Evolutionary conservation across 2,329 filamentous ascomycete species (phyloP).

Genomic region (Tolypocladium ovalisporum): DNA sequence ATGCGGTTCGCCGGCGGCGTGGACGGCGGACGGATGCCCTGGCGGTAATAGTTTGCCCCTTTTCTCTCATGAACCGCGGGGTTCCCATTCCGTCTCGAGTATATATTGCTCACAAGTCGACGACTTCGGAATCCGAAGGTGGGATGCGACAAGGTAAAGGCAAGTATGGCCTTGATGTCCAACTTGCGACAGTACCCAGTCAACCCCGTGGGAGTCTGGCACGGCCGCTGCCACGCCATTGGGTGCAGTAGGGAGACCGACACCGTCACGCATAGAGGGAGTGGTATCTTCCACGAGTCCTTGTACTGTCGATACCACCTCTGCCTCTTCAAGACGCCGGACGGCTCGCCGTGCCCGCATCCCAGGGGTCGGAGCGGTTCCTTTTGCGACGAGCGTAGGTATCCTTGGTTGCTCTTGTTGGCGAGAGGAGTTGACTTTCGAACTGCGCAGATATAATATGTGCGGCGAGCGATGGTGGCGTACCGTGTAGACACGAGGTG

Average conservation of each 20-base stretch:
- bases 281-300: not conserved
- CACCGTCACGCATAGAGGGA: not conserved
- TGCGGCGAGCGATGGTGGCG: not conserved
- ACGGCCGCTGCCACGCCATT: not conserved
- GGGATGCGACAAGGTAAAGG: too few species aligned
- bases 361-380: not conserved
- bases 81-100: not conserved
- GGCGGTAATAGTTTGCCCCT: not conserved
- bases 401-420: too few species aligned
- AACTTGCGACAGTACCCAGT: not conserved
- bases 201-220: not conserved
- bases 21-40: not conserved
- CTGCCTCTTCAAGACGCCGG: slow-evolving; percentile 1
- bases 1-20: not conserved
- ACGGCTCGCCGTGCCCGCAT: not conserved
- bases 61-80: not conserved
- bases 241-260: not conserved
- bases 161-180: not conserved
- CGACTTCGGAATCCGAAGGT: not conserved
- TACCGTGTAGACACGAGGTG: not conserved
- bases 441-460: not conserved
- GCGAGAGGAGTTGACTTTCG: not conserved
- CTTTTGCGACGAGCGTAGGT: slow-evolving; percentile 1
- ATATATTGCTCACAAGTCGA: not conserved
- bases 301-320: slow-evolving; percentile 2